These are phyloP conservation scores for Phytophthora macrochlamydospora DNA, from an alignment of 352 stramenopile genomes.

Conservation along the genomic window DNA sequence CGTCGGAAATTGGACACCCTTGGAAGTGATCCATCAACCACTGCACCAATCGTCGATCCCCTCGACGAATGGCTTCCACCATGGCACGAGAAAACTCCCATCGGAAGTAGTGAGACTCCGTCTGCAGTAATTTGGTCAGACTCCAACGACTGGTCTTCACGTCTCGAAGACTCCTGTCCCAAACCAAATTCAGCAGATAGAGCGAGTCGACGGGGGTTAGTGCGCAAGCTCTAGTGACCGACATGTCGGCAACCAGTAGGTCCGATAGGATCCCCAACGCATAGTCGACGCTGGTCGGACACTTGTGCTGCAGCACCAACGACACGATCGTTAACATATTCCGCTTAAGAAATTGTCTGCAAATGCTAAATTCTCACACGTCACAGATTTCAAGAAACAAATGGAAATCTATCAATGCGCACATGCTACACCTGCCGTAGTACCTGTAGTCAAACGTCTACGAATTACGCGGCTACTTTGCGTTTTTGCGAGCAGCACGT, in stretches of 20 bases:
- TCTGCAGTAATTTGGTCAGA: not conserved
- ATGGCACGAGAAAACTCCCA: not conserved
- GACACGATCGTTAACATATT: conserved; percentile 1
- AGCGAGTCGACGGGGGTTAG: not conserved
- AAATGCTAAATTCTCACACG: too few species aligned
- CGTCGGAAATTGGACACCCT: not conserved
- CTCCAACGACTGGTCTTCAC: not conserved
- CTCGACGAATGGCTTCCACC: not conserved
- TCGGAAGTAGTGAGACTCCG: not conserved
- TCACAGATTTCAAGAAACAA: too few species aligned
- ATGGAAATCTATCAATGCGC: too few species aligned
- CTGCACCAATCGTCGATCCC: not conserved
- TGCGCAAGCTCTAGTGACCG: not conserved
- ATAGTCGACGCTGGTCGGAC: not conserved
- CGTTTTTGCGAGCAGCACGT: conserved; percentile 32
- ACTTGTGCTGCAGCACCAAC: not conserved
- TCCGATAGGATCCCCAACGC: not conserved
- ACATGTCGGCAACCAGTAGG: not conserved
- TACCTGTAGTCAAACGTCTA: not conserved
- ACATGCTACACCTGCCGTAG: too few species aligned
- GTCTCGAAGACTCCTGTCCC: not conserved
- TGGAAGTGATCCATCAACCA: not conserved
- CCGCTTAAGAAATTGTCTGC: too few species aligned
- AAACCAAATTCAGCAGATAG: not conserved
- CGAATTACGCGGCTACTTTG: conserved; percentile 29